Conservation (phyloP, 257 asterid genomes). For the Capsicum baccatum region DNA sequence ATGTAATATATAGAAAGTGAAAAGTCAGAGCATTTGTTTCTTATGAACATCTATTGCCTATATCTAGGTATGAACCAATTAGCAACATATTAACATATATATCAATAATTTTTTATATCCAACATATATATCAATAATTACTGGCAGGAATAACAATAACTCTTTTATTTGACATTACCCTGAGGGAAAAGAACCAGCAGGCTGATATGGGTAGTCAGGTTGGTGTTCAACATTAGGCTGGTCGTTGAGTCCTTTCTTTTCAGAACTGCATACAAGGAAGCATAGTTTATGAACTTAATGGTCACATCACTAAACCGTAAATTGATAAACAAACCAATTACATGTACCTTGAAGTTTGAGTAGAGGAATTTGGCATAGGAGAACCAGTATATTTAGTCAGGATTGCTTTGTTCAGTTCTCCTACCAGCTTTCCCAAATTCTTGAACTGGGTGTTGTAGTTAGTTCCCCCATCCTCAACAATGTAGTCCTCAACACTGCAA, state of each 20-base stretch:
- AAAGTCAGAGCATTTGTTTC: background rate
- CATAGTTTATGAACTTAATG: background rate
- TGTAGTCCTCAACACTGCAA: constrained; percentile 59
- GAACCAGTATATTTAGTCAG: constrained; percentile 47
- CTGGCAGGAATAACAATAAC: background rate
- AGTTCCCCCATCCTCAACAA: constrained; percentile 47
- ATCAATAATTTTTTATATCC: background rate
- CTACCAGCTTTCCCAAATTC: constrained; percentile 67
- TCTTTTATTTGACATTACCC: constrained; percentile 33
- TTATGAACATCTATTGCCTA: background rate
- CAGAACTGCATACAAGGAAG: constrained; percentile 27
- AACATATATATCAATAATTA: constrained; percentile 5
- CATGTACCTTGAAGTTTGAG: constrained; percentile 48
- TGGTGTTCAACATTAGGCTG: constrained; percentile 23
- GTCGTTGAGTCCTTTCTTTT: background rate
- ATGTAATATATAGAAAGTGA: background rate
- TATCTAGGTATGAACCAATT: background rate
- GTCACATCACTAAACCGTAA: constrained; percentile 6
- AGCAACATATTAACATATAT: constrained; percentile 13
- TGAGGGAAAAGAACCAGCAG: constrained; percentile 28
- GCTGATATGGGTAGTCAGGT: constrained; percentile 19
- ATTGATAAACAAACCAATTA: background rate
- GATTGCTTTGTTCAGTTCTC: constrained; percentile 47
- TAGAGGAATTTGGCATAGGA: constrained; percentile 40
- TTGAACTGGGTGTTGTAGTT: constrained; percentile 65